Evolutionary conservation across 306 rosid genomes (phyloP).

Genomic region (Trifolium fragiferum): DNA sequence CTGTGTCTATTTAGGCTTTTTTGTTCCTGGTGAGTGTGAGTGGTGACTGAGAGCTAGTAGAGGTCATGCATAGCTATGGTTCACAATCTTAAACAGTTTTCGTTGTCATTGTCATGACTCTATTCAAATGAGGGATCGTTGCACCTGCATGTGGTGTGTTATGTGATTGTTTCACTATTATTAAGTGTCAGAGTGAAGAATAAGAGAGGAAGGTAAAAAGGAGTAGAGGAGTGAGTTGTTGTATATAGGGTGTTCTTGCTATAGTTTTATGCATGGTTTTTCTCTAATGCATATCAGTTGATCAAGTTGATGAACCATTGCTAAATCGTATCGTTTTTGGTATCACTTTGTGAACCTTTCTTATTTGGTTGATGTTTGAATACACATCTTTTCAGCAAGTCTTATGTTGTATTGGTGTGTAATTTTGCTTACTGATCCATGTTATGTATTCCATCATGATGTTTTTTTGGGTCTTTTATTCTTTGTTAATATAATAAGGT

Average conservation of each 20-base stretch:
- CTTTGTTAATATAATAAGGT: conserved; percentile 5
- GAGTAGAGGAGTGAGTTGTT: neutral
- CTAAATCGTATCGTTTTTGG: neutral
- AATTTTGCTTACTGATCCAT: conserved; percentile 14
- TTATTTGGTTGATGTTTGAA: conserved; percentile 19
- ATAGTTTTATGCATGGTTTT: conserved; percentile 2
- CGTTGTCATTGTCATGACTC: conserved; percentile 2
- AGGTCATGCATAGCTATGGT: conserved; percentile 14
- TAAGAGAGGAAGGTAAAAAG: neutral
- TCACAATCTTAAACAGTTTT: conserved; percentile 12
- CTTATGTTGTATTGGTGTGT: conserved; percentile 15
- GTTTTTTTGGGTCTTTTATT: neutral
- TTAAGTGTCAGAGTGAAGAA: neutral
- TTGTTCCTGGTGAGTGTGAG: conserved; percentile 1
- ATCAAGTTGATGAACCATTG: conserved; percentile 5
- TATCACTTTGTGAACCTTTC: neutral
- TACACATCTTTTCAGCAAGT: neutral
- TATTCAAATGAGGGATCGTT: conserved; percentile 3
- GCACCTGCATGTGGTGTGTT: conserved; percentile 9
- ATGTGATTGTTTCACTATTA: conserved; percentile 20
- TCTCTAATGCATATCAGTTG: neutral
- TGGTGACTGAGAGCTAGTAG: conserved; percentile 18
- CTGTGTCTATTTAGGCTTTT: conserved; percentile 9
- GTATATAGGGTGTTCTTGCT: neutral
- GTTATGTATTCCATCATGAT: conserved; percentile 19